Base-by-base conservation (phyloP, 2,329 filamentous ascomycete genomes). In the Botrytis byssoidea region DNA sequence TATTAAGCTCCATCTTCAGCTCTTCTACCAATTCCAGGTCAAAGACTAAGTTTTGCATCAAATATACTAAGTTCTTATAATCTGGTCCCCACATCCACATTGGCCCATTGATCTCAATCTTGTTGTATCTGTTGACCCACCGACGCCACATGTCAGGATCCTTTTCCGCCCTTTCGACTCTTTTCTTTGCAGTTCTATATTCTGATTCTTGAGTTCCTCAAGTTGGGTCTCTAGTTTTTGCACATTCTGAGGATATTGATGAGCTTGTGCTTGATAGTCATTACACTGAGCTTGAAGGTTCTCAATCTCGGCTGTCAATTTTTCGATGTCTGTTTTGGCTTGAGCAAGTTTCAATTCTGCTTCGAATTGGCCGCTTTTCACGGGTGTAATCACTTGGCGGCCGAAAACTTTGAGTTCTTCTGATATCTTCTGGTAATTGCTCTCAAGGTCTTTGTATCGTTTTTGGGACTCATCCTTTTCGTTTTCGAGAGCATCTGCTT, bases 21-120 rank as follows among this genome's bases (percentile, higher is more conserved):
- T 8, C 0, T 37, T 10, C 2, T 20, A n/a, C 4, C 10, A 12
- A 1, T n/a, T n/a, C 48, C 10, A 48, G 44, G 2, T 4, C 0
- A 4, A 2, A 2, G 20, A 22, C 20, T 6, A 48, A 3, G 7
- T 0, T 1, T 22, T 4, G 1, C 22, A 51, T 4, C 8, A 0
- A 5, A 51, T 18, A 0, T 18, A 42, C 1, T 6, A 42, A 6
- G 0, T 5, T 4, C 0, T 1, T 1, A 51, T 51, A 51, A 25
- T 12, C 22, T 46, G 7, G 1, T 46, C 0, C 2, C 1, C 2
- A 46, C 20, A 9, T 1, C 7, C 3, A 1, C 44, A 22, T 22
- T 25, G 46, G 20, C 20, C 46, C 22, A 48, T 8, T 3, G 3
- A 1, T 0, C 20, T 48, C 46, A 1, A 5, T 1, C 9, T 0